Evolutionary conservation across 352 stramenopile species (phyloP).

Genomic region (Globisporangium solare): DNA sequence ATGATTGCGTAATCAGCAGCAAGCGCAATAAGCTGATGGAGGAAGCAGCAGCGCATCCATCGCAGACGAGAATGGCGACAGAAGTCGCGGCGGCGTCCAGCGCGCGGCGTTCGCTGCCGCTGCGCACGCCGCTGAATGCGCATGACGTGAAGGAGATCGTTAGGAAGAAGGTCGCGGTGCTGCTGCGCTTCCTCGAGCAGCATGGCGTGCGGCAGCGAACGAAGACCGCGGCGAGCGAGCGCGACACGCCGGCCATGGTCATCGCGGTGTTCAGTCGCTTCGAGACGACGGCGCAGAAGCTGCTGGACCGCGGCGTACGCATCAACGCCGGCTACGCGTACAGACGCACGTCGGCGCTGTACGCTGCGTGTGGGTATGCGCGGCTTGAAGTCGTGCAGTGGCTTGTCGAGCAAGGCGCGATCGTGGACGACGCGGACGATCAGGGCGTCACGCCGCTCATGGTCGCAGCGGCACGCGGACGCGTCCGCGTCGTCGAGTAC

Average conservation of each 20-base stretch:
- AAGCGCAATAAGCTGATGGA: too few relatives aligned
- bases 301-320: not conserved
- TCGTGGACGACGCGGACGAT: not conserved
- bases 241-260: not conserved
- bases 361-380: not conserved
- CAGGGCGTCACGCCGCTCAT: not conserved
- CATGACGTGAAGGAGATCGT: not conserved
- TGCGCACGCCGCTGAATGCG: slow-evolving; percentile 12
- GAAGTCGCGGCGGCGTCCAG: slow-evolving; percentile 11
- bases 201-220: not conserved
- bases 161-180: not conserved
- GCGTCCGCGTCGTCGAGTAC: not conserved
- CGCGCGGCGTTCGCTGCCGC: slow-evolving; percentile 3
- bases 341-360: not conserved
- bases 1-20: too few relatives aligned
- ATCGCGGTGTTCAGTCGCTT: not conserved
- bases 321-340: not conserved
- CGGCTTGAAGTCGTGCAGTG: not conserved
- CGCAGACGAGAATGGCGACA: not conserved
- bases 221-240: not conserved
- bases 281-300: not conserved
- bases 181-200: not conserved
- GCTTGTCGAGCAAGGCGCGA: not conserved
- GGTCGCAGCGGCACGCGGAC: not conserved
- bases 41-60: too few relatives aligned